phyloP scores from a whole-genome alignment of 441 rosid species.

The Capsella rubella region DNA sequence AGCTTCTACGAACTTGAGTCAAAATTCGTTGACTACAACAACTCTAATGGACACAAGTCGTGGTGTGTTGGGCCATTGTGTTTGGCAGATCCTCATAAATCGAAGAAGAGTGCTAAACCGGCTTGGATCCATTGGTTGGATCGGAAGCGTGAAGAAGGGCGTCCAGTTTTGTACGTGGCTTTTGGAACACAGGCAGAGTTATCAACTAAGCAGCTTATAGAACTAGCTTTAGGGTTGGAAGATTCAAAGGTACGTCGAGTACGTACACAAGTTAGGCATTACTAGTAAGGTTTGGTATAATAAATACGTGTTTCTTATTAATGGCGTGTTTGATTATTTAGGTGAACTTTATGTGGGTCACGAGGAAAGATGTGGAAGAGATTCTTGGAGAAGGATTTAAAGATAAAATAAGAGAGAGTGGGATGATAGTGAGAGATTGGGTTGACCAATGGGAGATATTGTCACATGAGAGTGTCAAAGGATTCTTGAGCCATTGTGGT shows the following conservation, averaged over 20 bases:
- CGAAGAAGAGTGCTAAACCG: background rate
- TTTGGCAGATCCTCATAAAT: conserved; percentile 42
- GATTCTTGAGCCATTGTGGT: conserved; percentile 81
- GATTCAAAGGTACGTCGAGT: conserved; percentile 47
- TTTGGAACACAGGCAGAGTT: conserved; percentile 81
- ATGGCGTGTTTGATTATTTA: background rate
- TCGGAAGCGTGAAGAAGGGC: conserved; percentile 49
- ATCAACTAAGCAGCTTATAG: conserved; percentile 49
- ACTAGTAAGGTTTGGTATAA: background rate
- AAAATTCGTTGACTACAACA: conserved; percentile 52
- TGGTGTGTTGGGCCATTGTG: conserved; percentile 74
- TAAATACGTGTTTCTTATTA: too few species aligned
- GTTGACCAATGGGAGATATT: conserved; percentile 71
- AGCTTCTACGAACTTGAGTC: conserved; percentile 75
- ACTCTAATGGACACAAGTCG: conserved; percentile 27
- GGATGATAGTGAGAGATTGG: conserved; percentile 72
- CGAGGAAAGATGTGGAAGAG: conserved; percentile 48
- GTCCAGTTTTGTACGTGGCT: conserved; percentile 68
- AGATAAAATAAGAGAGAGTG: conserved; percentile 52
- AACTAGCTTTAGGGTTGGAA: conserved; percentile 63
- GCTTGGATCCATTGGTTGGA: conserved; percentile 74
- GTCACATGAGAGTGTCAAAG: conserved; percentile 59
- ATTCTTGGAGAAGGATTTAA: conserved; percentile 49
- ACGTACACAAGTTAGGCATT: background rate
- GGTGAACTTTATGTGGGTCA: conserved; percentile 58